Evolutionary conservation across 805 yeast genomes (phyloP).

Genomic region (Starmera amethionina): DNA sequence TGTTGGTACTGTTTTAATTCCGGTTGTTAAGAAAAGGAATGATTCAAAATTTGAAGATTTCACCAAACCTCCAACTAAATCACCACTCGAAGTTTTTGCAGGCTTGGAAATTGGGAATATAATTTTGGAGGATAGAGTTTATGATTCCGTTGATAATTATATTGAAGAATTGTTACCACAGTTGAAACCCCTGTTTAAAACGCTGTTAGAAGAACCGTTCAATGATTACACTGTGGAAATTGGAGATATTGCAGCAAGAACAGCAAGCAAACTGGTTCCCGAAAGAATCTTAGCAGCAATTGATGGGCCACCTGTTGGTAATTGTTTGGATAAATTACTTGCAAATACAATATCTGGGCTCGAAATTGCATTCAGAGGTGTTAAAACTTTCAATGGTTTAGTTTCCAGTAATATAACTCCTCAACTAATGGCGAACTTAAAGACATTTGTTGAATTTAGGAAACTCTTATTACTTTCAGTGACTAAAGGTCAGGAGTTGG

Average conservation of each 20-base stretch:
- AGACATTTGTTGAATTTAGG: slow-evolving; percentile 34
- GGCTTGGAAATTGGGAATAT: slow-evolving; percentile 2
- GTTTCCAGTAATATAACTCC: slow-evolving; percentile 50
- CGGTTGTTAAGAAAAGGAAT: slow-evolving; percentile 53
- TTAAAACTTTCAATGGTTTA: slow-evolving; percentile 25
- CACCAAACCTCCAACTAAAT: slow-evolving; percentile 3
- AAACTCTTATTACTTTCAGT: neutral
- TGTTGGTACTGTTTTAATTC: slow-evolving; percentile 74
- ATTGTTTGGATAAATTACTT: slow-evolving; percentile 25
- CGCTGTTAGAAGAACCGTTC: neutral
- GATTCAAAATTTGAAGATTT: slow-evolving; percentile 15
- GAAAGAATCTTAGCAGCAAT: slow-evolving; percentile 21
- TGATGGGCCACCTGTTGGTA: slow-evolving; percentile 17
- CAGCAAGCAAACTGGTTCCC: slow-evolving; percentile 2
- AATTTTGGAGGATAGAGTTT: slow-evolving; percentile 1
- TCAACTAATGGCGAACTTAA: slow-evolving; percentile 48
- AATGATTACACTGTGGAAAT: slow-evolving; percentile 1
- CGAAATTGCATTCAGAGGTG: slow-evolving; percentile 58
- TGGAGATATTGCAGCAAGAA: slow-evolving; percentile 1
- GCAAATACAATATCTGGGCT: slow-evolving; percentile 51
- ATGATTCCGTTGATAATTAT: slow-evolving; percentile 6
- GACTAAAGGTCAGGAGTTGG: neutral
- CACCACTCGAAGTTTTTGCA: slow-evolving; percentile 11
- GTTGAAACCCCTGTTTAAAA: slow-evolving; percentile 5
- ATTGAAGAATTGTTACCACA: slow-evolving; percentile 1